A percentile compares a stretch with the other conserved stretches of the same genome.
Evolutionary conservation across 345 rosid genomes (phyloP).

Genomic region (Eutrema heterophyllum): DNA sequence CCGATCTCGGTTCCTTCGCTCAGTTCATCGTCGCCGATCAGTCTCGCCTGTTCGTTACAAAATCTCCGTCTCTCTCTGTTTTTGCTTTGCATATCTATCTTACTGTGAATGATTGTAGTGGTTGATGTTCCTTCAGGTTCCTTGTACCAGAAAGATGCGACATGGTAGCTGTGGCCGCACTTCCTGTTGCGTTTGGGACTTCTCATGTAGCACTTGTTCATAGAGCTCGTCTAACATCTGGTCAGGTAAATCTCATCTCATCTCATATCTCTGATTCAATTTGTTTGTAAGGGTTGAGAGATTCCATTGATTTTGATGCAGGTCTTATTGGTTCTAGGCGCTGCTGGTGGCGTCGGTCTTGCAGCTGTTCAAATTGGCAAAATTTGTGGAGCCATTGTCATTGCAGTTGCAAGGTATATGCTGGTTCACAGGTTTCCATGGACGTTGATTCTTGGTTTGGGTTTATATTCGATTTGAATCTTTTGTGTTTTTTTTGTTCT

Average conservation of each 20-base stretch:
- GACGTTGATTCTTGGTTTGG: neutral
- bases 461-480: neutral
- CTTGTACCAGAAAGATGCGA: constrained; percentile 79
- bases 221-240: constrained; percentile 63
- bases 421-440: neutral
- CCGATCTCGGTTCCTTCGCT: constrained; percentile 72
- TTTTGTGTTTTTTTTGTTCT: neutral
- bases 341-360: constrained; percentile 97
- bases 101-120: neutral
- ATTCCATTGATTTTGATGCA: constrained; percentile 8
- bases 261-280: neutral
- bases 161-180: constrained; percentile 77
- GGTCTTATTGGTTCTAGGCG: constrained; percentile 92
- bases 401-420: constrained; percentile 77
- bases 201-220: constrained; percentile 92
- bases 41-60: constrained; percentile 43
- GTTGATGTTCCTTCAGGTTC: constrained; percentile 35
- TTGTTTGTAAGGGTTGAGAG: constrained; percentile 1
- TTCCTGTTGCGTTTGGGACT: constrained; percentile 94
- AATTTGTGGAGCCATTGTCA: constrained; percentile 73
- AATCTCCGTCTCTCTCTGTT: neutral
- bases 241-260: constrained; percentile 44
- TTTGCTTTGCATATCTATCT: neutral
- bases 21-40: constrained; percentile 76
- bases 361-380: constrained; percentile 95